phyloP scores from a whole-genome alignment of 306 rosid species.

The Parietaria judaica region DNA sequence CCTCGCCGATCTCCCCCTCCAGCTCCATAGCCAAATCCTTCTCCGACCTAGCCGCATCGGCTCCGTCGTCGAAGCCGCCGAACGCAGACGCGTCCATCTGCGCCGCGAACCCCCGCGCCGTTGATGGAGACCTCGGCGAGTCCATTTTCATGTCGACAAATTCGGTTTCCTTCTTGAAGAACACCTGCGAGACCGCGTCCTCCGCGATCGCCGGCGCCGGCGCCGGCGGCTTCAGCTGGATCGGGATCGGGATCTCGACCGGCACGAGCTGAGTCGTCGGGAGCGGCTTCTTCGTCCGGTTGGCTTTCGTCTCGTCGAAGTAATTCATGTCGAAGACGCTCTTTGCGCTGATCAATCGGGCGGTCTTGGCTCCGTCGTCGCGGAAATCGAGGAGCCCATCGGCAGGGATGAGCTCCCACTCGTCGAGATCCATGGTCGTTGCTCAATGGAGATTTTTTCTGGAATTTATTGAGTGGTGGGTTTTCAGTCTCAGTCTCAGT shows the following conservation, averaged over 20 bases:
- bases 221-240: conserved; percentile 14
- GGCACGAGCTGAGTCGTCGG: conserved; percentile 19
- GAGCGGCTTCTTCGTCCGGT: conserved; percentile 16
- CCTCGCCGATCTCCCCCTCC: conserved; percentile 21
- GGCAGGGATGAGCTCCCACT: conserved; percentile 68
- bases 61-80: conserved; percentile 36
- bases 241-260: conserved; percentile 14
- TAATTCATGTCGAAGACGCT: conserved; percentile 38
- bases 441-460: conserved; percentile 36
- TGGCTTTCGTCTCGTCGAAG: conserved; percentile 47
- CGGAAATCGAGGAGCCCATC: conserved; percentile 46
- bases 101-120: conserved; percentile 26
- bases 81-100: conserved; percentile 26
- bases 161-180: conserved; percentile 60
- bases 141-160: conserved; percentile 73
- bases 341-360: conserved; percentile 23
- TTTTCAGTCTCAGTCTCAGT: conserved; percentile 3
- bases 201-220: conserved; percentile 13
- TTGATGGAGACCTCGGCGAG: conserved; percentile 50
- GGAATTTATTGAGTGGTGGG: conserved; percentile 18
- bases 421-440: conserved; percentile 57
- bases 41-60: conserved; percentile 28
- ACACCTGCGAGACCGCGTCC: conserved; percentile 41
- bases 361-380: conserved; percentile 36
- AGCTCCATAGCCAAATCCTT: not conserved